phyloP scores from a whole-genome alignment of 352 stramenopile species.

The Pythium phragmitis region DNA sequence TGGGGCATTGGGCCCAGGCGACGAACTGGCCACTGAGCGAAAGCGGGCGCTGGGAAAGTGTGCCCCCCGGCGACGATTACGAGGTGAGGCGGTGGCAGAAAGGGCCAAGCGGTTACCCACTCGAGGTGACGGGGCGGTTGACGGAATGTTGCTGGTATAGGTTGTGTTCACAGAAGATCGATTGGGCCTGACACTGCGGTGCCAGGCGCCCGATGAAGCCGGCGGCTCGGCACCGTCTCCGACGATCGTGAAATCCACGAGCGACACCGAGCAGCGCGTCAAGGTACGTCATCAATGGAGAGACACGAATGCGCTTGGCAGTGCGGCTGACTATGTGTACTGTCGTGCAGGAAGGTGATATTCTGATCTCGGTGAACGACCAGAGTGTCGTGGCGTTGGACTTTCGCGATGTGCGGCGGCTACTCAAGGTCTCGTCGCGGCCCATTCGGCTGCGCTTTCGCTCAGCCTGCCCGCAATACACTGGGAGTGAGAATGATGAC shows the following conservation, averaged over 20 bases:
- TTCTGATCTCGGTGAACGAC: conserved; percentile 68
- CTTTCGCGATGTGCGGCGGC: conserved; percentile 61
- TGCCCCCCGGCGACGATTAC: conserved; percentile 11
- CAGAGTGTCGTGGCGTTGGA: conserved; percentile 63
- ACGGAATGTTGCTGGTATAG: conserved; percentile 1
- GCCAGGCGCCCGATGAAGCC: conserved; percentile 16
- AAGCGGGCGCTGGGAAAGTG: neutral
- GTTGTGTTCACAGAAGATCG: conserved; percentile 28
- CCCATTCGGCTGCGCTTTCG: conserved; percentile 71
- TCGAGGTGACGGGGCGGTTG: neutral
- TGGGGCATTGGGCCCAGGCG: conserved; percentile 13
- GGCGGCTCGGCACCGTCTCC: conserved; percentile 12
- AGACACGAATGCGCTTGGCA: neutral
- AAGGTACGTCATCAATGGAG: conserved; percentile 14
- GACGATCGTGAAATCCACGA: conserved; percentile 29
- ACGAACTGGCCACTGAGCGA: conserved; percentile 8
- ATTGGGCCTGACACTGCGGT: conserved; percentile 29
- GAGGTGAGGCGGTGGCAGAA: conserved; percentile 14
- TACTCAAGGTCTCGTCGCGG: conserved; percentile 66
- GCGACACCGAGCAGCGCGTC: conserved; percentile 16
- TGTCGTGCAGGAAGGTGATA: conserved; percentile 56
- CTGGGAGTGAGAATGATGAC: conserved; percentile 14
- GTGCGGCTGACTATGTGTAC: neutral
- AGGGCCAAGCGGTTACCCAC: neutral
- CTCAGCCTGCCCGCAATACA: conserved; percentile 20